Base-by-base conservation (phyloP, 805 yeast genomes). In the Lipomyces oligophaga region DNA sequence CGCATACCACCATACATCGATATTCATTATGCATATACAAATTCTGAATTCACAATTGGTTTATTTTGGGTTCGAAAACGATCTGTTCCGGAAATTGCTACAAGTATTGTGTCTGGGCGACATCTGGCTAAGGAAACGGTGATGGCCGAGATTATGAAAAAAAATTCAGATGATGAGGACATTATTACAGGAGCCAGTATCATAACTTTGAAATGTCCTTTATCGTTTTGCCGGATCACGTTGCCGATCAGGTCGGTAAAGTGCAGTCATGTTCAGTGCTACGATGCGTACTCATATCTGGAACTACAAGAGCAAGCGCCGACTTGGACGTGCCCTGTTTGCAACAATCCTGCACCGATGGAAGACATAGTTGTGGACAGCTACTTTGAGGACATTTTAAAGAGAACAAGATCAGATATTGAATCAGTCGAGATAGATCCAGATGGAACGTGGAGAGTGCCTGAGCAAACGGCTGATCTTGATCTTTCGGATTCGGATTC, bases 241-340 rank as follows among this genome's bases (percentile, higher is more conserved):
- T 64, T 74, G 42, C 97, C 98, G 0, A 77, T 80, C 1, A 77
- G 86, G 55, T 79, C 95, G 1, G 66, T 73, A 1, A 69, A 66
- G 38, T 93, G 98, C 66, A 68, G 74, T 28, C 98, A 93, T 65
- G 67, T 87, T 13, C 90, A 85, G 59, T 89, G 97, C 62, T 86
- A 89, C 63, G 98, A 93, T 65, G 89, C 85, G 0, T 63, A 73
- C 28, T 77, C 85, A 35, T 93, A 77, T 60, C 58, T 93, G 7
- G 77, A 79, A 59, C 72, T 88, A 35, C 97, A 90, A 63, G 71
- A 72, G 45, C 90, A 83, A 61, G 78, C 84, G 0, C 83, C 96
- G 0, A 77, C 85, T 0, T 90, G 97, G 97, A 68, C 68, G 41
- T 93, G 98, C 61, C 96, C 97, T 0, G 73, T 86, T 3, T 93